Evolutionary conservation across 176 grass and related monocot species (phyloP).

Genomic region (Cenchrus fungigraminus): DNA sequence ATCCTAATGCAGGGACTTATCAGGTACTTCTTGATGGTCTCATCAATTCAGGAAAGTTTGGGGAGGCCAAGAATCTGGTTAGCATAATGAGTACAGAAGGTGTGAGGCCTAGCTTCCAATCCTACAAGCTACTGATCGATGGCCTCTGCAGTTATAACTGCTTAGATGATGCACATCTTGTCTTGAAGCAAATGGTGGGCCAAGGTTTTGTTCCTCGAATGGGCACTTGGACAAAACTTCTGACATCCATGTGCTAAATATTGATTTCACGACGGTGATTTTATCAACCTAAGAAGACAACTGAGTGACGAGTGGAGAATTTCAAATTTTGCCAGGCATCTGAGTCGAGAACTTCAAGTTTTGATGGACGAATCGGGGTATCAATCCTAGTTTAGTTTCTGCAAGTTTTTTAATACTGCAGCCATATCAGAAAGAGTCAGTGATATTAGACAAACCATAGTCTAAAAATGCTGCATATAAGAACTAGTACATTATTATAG

Average conservation of each 20-base stretch:
- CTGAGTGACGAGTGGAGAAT: background rate
- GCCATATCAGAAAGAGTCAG: background rate
- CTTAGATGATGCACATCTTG: constrained; percentile 59
- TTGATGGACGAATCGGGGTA: background rate
- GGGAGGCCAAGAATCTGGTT: constrained; percentile 64
- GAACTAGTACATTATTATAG: background rate
- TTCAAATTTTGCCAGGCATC: background rate
- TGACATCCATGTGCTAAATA: constrained; percentile 48
- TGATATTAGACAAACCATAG: background rate
- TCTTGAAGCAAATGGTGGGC: constrained; percentile 77
- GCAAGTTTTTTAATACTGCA: background rate
- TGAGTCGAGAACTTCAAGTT: background rate
- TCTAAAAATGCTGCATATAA: background rate
- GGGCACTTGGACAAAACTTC: constrained; percentile 78
- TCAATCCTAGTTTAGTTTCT: constrained; percentile 6
- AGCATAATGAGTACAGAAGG: constrained; percentile 62
- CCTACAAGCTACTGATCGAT: constrained; percentile 77
- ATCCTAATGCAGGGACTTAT: constrained; percentile 86
- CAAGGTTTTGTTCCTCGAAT: constrained; percentile 80
- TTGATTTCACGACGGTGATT: background rate
- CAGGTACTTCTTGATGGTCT: constrained; percentile 84
- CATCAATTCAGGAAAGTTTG: constrained; percentile 52
- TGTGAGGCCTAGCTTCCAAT: constrained; percentile 67
- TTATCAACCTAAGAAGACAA: background rate
- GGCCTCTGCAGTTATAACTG: constrained; percentile 70